Evolutionary conservation across 495 filamentous ascomycete species (phyloP).

Genomic region (Xylaria acuta): DNA sequence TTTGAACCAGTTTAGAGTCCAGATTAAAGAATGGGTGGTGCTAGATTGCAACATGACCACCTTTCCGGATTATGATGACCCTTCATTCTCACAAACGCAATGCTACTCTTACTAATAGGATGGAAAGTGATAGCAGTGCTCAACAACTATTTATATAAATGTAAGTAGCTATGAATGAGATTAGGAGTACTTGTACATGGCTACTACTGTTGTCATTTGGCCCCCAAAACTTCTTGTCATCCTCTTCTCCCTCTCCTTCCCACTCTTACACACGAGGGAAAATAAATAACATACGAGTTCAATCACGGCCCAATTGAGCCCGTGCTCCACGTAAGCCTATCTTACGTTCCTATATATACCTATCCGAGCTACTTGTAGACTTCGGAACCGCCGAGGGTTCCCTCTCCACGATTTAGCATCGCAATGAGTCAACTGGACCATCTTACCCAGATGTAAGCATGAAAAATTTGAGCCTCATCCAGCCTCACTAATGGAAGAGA

Average conservation of each 20-base stretch:
- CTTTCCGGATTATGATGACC: too few species aligned
- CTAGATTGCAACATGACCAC: too few species aligned
- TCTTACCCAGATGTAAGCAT: not conserved
- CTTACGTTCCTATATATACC: not conserved
- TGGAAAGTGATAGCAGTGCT: not conserved
- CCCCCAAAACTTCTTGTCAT: not conserved
- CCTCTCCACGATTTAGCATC: not conserved
- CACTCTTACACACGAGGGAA: not conserved
- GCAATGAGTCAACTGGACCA: not conserved
- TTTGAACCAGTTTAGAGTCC: not conserved
- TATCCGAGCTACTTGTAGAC: not conserved
- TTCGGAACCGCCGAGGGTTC: not conserved
- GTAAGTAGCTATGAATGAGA: not conserved
- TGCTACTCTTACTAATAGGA: not conserved
- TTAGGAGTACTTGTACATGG: not conserved
- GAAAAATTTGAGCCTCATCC: not conserved
- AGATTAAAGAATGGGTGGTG: not conserved
- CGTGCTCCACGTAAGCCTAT: not conserved
- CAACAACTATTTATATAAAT: not conserved
- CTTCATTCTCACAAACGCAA: not conserved
- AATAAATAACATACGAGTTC: not conserved
- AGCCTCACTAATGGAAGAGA: not conserved
- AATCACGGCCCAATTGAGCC: not conserved
- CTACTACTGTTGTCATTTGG: not conserved
- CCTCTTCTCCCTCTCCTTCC: not conserved